Conservation (phyloP, 2,329 filamentous ascomycete species). For the Ascochyta fabae region DNA sequence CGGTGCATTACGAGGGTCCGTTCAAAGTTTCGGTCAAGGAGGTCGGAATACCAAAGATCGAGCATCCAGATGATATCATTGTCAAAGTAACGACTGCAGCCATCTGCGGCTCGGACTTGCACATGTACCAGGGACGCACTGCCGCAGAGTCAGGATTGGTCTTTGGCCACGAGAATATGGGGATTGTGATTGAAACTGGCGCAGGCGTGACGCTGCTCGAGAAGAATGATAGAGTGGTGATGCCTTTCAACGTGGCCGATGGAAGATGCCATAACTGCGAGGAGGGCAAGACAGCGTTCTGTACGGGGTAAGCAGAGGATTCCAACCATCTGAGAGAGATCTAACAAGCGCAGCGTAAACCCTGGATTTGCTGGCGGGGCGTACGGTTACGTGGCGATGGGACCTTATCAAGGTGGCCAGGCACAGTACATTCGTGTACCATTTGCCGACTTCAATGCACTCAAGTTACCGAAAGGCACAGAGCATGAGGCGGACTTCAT, state of each 20-base stretch:
- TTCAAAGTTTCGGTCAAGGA: slow-evolving; percentile 69
- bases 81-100: slow-evolving; percentile 70
- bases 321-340: no score
- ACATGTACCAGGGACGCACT: slow-evolving; percentile 71
- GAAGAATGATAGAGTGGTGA: slow-evolving; percentile 68
- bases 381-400: slow-evolving; percentile 69
- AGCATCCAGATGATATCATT: slow-evolving; percentile 70
- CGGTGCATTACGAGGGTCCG: slow-evolving; percentile 67
- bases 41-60: slow-evolving; percentile 62
- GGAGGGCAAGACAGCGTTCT: slow-evolving; percentile 69
- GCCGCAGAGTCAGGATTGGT: slow-evolving; percentile 67
- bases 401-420: slow-evolving; percentile 62
- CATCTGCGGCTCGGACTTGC: slow-evolving; percentile 60
- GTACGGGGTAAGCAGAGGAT: slow-evolving; percentile 56
- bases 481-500: slow-evolving; percentile 68
- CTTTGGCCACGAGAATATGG: slow-evolving; percentile 70
- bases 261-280: slow-evolving; percentile 67
- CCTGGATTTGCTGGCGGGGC: slow-evolving; percentile 66
- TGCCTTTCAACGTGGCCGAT: slow-evolving; percentile 65
- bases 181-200: slow-evolving; percentile 62
- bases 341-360: slow-evolving; percentile 52
- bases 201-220: slow-evolving; percentile 66
- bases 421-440: slow-evolving; percentile 70
- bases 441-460: slow-evolving; percentile 70
- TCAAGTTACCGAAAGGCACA: slow-evolving; percentile 66